These are phyloP conservation scores for Yamadazyma oceani DNA, from an alignment of 1,139 yeast genomes.

Conservation along the genomic window DNA sequence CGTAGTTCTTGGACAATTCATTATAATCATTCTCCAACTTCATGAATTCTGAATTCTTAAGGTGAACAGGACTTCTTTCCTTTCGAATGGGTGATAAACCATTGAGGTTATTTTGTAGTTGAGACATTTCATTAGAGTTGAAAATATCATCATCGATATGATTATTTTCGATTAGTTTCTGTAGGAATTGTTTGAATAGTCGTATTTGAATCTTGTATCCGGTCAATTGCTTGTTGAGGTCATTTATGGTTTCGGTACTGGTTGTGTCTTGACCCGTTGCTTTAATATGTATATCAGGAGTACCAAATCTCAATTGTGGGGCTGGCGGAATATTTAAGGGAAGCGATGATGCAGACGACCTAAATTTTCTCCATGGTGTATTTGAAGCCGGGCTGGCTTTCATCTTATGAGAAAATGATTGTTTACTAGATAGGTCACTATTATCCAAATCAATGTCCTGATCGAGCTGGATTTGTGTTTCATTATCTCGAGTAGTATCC, in stretches of 20 bases:
- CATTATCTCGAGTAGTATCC: slow-evolving; percentile 25
- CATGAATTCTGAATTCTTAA: slow-evolving; percentile 5
- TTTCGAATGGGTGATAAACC: slow-evolving; percentile 10
- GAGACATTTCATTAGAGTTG: slow-evolving; percentile 25
- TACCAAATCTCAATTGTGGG: slow-evolving; percentile 13
- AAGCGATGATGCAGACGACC: slow-evolving; percentile 18
- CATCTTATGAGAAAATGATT: slow-evolving; percentile 8
- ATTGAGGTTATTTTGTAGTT: slow-evolving; percentile 20
- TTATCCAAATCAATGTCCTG: slow-evolving; percentile 27
- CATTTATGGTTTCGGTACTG: slow-evolving; percentile 12
- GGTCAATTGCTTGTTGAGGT: slow-evolving; percentile 36
- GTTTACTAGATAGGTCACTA: slow-evolving; percentile 10
- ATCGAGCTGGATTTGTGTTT: slow-evolving; percentile 33
- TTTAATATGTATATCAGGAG: slow-evolving; percentile 6
- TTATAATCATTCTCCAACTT: slow-evolving; percentile 18
- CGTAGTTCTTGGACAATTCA: slow-evolving; percentile 29
- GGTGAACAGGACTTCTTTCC: slow-evolving; percentile 3
- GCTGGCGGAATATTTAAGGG: slow-evolving; percentile 9
- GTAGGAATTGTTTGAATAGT: slow-evolving; percentile 43
- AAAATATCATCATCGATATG: slow-evolving; percentile 14
- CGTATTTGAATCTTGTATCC: slow-evolving; percentile 45
- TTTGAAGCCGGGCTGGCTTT: slow-evolving; percentile 14
- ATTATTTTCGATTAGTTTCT: slow-evolving; percentile 33
- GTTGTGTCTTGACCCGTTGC: slow-evolving; percentile 8
- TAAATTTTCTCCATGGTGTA: slow-evolving; percentile 35